phyloP scores from a whole-genome alignment of 129 eudicot genomes.

The Sambucus nigra region DNA sequence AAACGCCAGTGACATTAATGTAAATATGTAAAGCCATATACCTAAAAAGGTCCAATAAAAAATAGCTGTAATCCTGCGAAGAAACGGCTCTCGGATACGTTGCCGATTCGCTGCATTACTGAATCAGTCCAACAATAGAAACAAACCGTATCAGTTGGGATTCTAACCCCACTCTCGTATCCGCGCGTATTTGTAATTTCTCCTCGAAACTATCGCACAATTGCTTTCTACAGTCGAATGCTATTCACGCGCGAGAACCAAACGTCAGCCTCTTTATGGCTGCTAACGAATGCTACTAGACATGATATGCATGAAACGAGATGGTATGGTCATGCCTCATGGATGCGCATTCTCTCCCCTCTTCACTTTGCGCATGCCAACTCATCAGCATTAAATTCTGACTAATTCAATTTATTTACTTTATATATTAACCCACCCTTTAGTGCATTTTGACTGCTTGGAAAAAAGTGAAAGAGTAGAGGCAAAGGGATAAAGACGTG shows the following conservation, averaged over 20 bases:
- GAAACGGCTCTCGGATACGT: neutral
- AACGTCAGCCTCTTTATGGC: neutral
- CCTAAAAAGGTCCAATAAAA: neutral
- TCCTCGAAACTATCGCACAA: neutral
- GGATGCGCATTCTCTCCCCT: neutral
- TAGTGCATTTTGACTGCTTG: constrained; percentile 31
- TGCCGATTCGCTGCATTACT: constrained; percentile 10
- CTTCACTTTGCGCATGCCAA: constrained; percentile 9
- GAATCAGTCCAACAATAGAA: neutral
- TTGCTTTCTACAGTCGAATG: neutral
- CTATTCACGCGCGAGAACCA: neutral
- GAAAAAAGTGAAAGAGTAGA: constrained; percentile 7
- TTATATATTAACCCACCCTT: neutral
- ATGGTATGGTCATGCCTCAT: constrained; percentile 19
- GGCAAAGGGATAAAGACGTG: neutral
- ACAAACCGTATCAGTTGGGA: neutral
- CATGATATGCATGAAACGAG: constrained; percentile 20
- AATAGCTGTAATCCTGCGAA: neutral
- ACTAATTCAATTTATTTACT: neutral
- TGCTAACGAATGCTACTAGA: neutral
- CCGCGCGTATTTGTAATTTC: neutral
- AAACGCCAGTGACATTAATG: neutral
- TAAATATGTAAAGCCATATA: neutral
- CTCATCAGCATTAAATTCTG: constrained; percentile 6
- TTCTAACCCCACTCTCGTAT: neutral